Base-by-base conservation (phyloP, 257 asterid species). In the Echium plantagineum region DNA sequence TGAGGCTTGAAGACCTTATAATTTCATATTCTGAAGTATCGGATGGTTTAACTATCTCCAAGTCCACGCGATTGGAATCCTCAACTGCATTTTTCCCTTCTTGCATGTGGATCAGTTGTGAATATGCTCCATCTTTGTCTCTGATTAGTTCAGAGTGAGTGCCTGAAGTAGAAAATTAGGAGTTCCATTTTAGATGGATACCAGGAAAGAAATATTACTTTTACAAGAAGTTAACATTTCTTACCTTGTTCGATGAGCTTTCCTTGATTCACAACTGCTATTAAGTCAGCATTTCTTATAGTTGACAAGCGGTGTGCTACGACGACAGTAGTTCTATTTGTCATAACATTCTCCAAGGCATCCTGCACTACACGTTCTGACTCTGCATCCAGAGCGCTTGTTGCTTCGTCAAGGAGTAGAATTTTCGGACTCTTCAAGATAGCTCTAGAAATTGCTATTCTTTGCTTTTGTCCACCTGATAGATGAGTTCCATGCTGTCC, bases 401-500 rank as follows among this genome's bases (percentile, higher is more conserved):
- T 87, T 6, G 96, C 96, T 80, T 87, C 96, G 67, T 88, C 96
- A 1, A 88, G 93, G 55, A 88, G 94, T 28, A 88, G 93, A 63
- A 88, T 79, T 69, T 67, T 88, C 2, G 96, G 96, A 38, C 83
- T 72, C 74, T 81, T 88, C 52, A 88, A 63, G 68, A 88, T 85
- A 21, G 96, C 96, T 26, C 94, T 74, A 7, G 96, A 94, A 64
- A 88, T 88, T 20, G 94, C 94, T 9, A 88, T 66, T 65, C 96
- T 68, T 64, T 88, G 96, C 77, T 88, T 88, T 65, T 88, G 96
- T 31, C 96, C 96, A 1, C 96, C 96, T 0, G 95, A 88, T 38
- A 88, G 79, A 58, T 80, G 89, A 54, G 95, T 78, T 26, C 96
- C 96, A 55, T 78, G 93, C 62, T 88, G 94, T 1, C 96, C 96